Evolutionary conservation across 176 grass and related monocot genomes (phyloP).

Genomic region (Carex kokanica): DNA sequence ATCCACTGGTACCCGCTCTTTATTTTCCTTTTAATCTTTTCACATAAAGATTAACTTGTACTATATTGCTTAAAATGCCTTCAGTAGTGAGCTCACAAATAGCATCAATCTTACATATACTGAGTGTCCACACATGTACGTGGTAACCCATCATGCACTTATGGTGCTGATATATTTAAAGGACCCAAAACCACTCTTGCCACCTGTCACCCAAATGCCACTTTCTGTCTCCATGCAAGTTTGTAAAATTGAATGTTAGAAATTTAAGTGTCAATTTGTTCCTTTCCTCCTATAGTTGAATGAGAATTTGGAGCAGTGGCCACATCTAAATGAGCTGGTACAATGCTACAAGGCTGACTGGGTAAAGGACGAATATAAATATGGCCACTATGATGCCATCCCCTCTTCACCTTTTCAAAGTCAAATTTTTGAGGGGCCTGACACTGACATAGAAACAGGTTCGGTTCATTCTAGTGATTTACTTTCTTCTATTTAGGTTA

Average conservation of each 20-base stretch:
- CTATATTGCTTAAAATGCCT: constrained; percentile 13
- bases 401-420: constrained; percentile 55
- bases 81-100: not conserved
- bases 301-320: constrained; percentile 96
- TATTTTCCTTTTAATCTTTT: not conserved
- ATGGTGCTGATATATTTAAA: not conserved
- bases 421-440: constrained; percentile 98
- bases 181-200: not conserved
- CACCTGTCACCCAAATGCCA: not conserved
- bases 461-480: not conserved
- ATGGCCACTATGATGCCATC: constrained; percentile 74
- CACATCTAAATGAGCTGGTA: constrained; percentile 92
- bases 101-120: not conserved
- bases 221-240: not conserved
- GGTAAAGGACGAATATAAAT: constrained; percentile 85
- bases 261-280: not conserved
- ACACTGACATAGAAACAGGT: constrained; percentile 97
- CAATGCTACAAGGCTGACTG: constrained; percentile 93
- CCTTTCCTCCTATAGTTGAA: constrained; percentile 60
- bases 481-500: constrained; percentile 6
- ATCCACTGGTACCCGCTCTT: constrained; percentile 57
- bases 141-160: not conserved
- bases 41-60: constrained; percentile 16
- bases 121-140: constrained; percentile 3
- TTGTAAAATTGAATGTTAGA: constrained; percentile 16